These are phyloP conservation scores for Pichia sp. DNA, from an alignment of 1,139 yeast genomes.

Conservation along the genomic window DNA sequence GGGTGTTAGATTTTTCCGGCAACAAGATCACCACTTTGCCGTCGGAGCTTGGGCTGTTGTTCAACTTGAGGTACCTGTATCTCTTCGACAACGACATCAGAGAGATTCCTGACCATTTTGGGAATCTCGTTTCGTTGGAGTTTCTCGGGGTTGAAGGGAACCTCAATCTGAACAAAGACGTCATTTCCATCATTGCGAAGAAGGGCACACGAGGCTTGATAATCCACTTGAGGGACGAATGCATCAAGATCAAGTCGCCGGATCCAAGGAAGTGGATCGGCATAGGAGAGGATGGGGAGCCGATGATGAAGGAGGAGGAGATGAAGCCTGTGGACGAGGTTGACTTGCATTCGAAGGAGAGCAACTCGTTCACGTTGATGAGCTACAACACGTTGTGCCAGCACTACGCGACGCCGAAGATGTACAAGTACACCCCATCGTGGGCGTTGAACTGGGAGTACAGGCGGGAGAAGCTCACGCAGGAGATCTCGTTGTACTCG, in stretches of 20 bases:
- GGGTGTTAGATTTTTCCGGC: conserved; percentile 81
- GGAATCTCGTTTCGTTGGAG: conserved; percentile 78
- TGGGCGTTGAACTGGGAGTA: conserved; percentile 98
- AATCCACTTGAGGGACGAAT: conserved; percentile 74
- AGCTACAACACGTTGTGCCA: conserved; percentile 92
- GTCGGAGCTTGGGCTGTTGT: conserved; percentile 76
- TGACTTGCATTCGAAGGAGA: conserved; percentile 26
- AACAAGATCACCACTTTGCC: conserved; percentile 73
- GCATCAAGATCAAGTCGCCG: conserved; percentile 63
- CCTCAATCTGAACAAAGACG: conserved; percentile 59
- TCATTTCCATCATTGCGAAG: conserved; percentile 66
- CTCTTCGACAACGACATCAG: conserved; percentile 81
- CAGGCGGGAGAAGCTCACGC: conserved; percentile 69
- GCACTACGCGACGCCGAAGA: conserved; percentile 86
- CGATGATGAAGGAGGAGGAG: conserved; percentile 37
- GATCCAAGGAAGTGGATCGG: conserved; percentile 79
- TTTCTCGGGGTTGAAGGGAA: conserved; percentile 94
- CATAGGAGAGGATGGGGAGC: conserved; percentile 73
- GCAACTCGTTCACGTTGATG: conserved; percentile 63
- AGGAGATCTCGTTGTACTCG: conserved; percentile 61
- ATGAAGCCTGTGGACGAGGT: conserved; percentile 34
- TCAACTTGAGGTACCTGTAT: conserved; percentile 74
- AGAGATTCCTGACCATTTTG: conserved; percentile 78
- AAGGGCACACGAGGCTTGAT: conserved; percentile 85
- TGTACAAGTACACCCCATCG: conserved; percentile 92